Conservation (phyloP, 148 eudicot species). For the Chenopodium album region DNA sequence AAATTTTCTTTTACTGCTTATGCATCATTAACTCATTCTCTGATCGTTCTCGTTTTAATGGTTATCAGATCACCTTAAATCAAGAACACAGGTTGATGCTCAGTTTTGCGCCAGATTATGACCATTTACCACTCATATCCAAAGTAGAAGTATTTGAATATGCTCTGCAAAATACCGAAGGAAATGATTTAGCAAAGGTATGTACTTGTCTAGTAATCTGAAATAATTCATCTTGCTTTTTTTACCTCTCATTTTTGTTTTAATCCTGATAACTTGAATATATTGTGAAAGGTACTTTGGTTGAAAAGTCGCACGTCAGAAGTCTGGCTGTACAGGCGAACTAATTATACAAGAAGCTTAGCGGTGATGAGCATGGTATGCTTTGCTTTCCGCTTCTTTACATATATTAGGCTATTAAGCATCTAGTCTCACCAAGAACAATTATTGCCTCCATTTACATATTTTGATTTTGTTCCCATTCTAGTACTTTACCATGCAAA, state of each 20-base stretch:
- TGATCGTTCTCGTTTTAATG: constrained; percentile 22
- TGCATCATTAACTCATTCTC: constrained; percentile 7
- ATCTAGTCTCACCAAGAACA: neutral
- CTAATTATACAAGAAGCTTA: constrained; percentile 97
- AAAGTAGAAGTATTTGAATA: constrained; percentile 94
- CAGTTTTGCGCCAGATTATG: constrained; percentile 93
- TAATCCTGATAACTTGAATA: neutral
- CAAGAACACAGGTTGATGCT: constrained; percentile 92
- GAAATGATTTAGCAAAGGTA: constrained; percentile 90
- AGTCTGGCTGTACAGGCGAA: constrained; percentile 92
- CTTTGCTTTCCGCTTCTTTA: constrained; percentile 15
- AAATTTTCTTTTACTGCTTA: constrained; percentile 4
- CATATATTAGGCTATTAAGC: neutral
- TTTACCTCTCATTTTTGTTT: neutral
- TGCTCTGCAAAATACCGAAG: constrained; percentile 91
- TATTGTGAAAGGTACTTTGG: constrained; percentile 75
- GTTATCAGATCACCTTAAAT: constrained; percentile 73
- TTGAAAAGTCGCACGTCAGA: constrained; percentile 98
- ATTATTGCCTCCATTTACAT: neutral
- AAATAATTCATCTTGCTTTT: neutral
- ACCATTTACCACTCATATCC: constrained; percentile 89
- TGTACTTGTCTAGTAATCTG: constrained; percentile 17
- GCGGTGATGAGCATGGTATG: constrained; percentile 99
- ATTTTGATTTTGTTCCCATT: neutral
- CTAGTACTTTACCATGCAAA: neutral